Conservation (phyloP, 768 basidiomycete species). For the Suillus subalutaceus region DNA sequence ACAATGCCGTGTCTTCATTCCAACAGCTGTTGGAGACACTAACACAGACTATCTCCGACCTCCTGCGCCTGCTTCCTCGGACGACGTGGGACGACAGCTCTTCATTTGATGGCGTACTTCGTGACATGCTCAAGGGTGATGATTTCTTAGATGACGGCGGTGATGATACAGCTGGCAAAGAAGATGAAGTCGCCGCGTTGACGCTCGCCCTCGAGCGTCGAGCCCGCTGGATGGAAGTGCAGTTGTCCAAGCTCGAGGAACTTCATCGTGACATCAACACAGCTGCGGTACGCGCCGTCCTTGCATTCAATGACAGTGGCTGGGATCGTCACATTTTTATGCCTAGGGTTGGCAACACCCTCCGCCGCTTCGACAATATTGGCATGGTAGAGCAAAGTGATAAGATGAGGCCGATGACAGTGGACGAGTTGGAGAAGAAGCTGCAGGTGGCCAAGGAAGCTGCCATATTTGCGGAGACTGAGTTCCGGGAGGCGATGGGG, state of each 20-base stretch:
- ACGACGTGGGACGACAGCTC: conserved; percentile 92
- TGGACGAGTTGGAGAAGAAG: conserved; percentile 77
- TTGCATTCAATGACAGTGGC: conserved; percentile 83
- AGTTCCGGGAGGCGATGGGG: conserved; percentile 76
- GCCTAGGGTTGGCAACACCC: conserved; percentile 69
- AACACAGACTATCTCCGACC: conserved; percentile 87
- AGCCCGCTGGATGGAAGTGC: conserved; percentile 94
- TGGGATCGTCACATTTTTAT: conserved; percentile 76
- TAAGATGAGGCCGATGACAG: conserved; percentile 53
- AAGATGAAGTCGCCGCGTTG: conserved; percentile 84
- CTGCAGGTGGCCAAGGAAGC: conserved; percentile 70
- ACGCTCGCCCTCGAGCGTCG: conserved; percentile 84
- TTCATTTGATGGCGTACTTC: conserved; percentile 82
- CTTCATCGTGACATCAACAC: conserved; percentile 90
- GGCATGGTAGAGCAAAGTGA: conserved; percentile 53
- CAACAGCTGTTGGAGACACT: conserved; percentile 87
- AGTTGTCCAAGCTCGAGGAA: conserved; percentile 85
- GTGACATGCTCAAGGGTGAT: conserved; percentile 88
- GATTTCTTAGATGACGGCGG: conserved; percentile 80
- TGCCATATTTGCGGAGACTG: conserved; percentile 70
- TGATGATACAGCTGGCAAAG: conserved; percentile 64
- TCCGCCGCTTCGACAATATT: conserved; percentile 69
- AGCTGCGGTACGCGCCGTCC: conserved; percentile 79
- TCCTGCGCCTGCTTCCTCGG: conserved; percentile 81
- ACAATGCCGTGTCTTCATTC: conserved; percentile 88